phyloP scores from a whole-genome alignment of 2,329 filamentous ascomycete genomes.

The Aureobasidium sp. region DNA sequence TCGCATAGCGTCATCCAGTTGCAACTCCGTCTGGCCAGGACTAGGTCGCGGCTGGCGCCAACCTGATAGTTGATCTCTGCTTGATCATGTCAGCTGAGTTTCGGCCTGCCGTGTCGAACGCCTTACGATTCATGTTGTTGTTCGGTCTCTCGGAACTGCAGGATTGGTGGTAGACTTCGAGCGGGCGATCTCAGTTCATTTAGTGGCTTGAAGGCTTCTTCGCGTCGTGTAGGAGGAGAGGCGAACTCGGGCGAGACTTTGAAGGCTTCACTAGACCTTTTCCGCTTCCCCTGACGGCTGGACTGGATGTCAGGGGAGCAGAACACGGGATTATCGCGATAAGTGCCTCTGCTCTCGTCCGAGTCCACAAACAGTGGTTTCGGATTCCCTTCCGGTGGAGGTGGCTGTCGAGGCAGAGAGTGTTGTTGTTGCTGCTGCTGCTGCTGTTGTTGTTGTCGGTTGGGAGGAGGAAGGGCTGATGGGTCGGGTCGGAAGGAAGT shows the following conservation, averaged over 20 bases:
- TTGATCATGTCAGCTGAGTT: not conserved
- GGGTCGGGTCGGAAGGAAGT: slow-evolving; percentile 4
- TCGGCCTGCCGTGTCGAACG: not conserved
- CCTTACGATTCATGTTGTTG: not conserved
- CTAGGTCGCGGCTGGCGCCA: not conserved
- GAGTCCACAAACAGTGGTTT: slow-evolving; percentile 1
- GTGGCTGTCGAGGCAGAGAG: not conserved
- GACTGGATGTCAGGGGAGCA: not conserved
- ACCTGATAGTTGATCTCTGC: not conserved
- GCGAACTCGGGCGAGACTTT: not conserved
- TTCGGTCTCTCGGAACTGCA: not conserved
- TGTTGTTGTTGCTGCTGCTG: slow-evolving; percentile 1
- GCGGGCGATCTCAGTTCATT: not conserved
- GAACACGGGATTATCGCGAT: not conserved
- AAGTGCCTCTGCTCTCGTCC: not conserved
- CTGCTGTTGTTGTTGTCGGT: not conserved
- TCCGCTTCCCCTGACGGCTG: not conserved
- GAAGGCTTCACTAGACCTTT: not conserved
- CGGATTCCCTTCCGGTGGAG: not conserved
- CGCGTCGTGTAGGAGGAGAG: not conserved
- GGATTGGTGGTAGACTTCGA: not conserved
- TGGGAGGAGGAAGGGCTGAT: not conserved
- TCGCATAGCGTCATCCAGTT: not conserved
- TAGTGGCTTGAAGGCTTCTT: not conserved
- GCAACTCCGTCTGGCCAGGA: not conserved